Percentiles rank a stretch among this genome's conserved stretches.
phyloP scores from a whole-genome alignment of 768 basidiomycete species.

The Russula sp. region DNA sequence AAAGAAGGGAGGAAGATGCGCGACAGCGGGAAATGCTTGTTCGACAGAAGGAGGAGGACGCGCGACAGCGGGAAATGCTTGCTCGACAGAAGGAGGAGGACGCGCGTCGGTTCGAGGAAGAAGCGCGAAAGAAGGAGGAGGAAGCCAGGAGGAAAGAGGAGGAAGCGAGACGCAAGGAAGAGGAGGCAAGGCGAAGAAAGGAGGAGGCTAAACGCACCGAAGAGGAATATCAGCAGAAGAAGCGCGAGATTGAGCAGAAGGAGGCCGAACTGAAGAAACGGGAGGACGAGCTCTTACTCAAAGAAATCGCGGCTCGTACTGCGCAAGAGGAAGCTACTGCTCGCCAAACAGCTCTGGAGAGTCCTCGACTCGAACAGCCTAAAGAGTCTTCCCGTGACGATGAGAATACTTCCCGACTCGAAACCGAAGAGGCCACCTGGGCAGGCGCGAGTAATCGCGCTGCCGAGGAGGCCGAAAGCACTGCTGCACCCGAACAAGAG shows the following conservation, averaged over 20 bases:
- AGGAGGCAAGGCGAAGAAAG: slow-evolving; percentile 34
- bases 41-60: slow-evolving; percentile 33
- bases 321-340: slow-evolving; percentile 13
- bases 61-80: slow-evolving; percentile 34
- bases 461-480: slow-evolving; percentile 10
- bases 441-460: not conserved
- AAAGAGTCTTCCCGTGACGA: slow-evolving; percentile 3
- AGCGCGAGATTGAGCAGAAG: slow-evolving; percentile 25
- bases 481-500: slow-evolving; percentile 16
- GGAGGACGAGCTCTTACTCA: slow-evolving; percentile 20
- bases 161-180: slow-evolving; percentile 34
- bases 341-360: slow-evolving; percentile 2
- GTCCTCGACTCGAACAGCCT: not conserved
- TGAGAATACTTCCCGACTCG: slow-evolving; percentile 4
- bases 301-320: slow-evolving; percentile 17
- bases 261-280: slow-evolving; percentile 25
- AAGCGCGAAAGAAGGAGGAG: slow-evolving; percentile 25
- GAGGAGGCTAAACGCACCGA: slow-evolving; percentile 36
- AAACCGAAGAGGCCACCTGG: slow-evolving; percentile 16
- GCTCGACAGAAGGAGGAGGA: slow-evolving; percentile 36
- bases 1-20: slow-evolving; percentile 30
- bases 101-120: slow-evolving; percentile 38
- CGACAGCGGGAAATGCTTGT: no score
- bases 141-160: slow-evolving; percentile 12
- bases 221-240: slow-evolving; percentile 33